Evolutionary conservation across 1,284 basidiomycete genomes (phyloP), one percentile per base, ranked within the genome.

Genomic region (Megacollybia platyphylla): DNA sequence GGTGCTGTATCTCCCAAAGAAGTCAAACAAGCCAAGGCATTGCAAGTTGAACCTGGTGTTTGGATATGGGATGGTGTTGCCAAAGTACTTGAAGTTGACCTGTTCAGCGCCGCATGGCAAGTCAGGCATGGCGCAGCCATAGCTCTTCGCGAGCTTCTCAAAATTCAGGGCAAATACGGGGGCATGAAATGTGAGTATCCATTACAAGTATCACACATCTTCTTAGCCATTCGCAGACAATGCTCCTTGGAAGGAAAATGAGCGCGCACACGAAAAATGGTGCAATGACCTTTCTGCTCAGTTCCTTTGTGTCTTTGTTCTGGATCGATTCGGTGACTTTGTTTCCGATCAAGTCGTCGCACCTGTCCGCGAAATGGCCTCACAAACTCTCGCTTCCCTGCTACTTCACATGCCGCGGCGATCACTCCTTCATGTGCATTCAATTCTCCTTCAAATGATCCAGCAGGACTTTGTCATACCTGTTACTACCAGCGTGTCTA

Each of bases 281-380:
- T 89, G 86, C 59, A 93, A 93, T 51, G 79, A 85, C 46, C 65
- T 97, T 11, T 85, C 91, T 1, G 79, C 89, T 7, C 85, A 86
- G 51, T 77, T 97, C 40, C 74, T 98, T 1, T 87, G 83, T 50
- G 79, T 98, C 8, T 87, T 98, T 51, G 84, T 92, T n/a, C 70
- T 97, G 13, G 96, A 99, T 61, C 79, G 96, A 10, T 97, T 99
- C 52, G 92, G 93, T 6, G 96, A 99, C 63, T 99, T 96, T 57
- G 82, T 97, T 35, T 89, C 92, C 5, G 96, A 99, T 57, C 92
- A 90, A 76, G 90, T 97, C 39, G 80, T 98, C 13, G 94, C 94
- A 4, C 96, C 96, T 20, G 94, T 99, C 2, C 79, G 96, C 39
- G 96, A 99, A 60, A 96, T 89, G 0, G 91, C 91, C 1, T 90